Percentiles rank a stretch among this genome's conserved stretches.
phyloP scores from a whole-genome alignment of 805 yeast genomes.

The Candida tibetensis region DNA sequence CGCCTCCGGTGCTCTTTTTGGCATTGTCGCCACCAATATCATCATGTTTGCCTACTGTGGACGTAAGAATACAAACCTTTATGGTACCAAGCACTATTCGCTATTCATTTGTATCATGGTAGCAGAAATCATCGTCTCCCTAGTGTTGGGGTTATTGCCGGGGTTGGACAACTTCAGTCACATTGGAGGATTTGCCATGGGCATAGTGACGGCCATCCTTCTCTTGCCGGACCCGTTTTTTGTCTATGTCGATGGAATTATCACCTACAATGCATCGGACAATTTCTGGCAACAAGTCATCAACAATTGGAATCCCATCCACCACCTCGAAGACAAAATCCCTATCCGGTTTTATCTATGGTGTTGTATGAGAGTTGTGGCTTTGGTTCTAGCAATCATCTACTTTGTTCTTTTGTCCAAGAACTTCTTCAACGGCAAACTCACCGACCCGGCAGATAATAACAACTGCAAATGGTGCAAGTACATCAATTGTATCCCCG shows the following conservation, averaged over 20 bases:
- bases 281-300: constrained; percentile 30
- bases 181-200: constrained; percentile 71
- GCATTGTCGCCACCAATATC: constrained; percentile 61
- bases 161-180: constrained; percentile 75
- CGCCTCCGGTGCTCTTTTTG: constrained; percentile 70
- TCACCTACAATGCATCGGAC: constrained; percentile 30
- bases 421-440: constrained; percentile 41
- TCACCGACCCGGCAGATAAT: constrained; percentile 34
- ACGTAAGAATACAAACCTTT: constrained; percentile 44
- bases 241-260: constrained; percentile 38
- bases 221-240: constrained; percentile 57
- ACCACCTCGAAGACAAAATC: constrained; percentile 34
- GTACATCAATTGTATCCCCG: constrained; percentile 68
- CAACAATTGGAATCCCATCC: constrained; percentile 40
- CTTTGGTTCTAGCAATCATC: constrained; percentile 45
- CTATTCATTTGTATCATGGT: constrained; percentile 46
- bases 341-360: constrained; percentile 45
- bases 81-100: constrained; percentile 46
- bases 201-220: constrained; percentile 48
- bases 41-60: constrained; percentile 54
- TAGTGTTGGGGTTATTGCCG: constrained; percentile 65
- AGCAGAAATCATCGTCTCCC: constrained; percentile 55
- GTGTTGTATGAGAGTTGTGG: constrained; percentile 46
- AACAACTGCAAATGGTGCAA: constrained; percentile 69
- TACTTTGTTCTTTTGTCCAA: constrained; percentile 49